A percentile compares a stretch with the other conserved stretches of the same genome.
Evolutionary conservation across 805 yeast species (phyloP).

Genomic region (Zygotorulaspora danielsina): DNA sequence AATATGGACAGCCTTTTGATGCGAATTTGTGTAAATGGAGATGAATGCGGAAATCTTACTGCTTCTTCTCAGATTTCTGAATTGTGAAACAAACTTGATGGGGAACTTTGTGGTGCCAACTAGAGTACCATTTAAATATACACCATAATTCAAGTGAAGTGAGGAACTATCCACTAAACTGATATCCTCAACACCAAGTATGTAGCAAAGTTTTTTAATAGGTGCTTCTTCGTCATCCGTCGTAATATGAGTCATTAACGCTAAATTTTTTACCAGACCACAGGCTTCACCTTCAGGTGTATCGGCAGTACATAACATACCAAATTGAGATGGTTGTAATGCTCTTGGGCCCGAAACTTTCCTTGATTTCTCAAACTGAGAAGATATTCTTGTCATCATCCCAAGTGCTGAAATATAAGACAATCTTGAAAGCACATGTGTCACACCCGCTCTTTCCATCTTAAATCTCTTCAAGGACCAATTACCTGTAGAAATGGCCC

Average conservation of each 20-base stretch:
- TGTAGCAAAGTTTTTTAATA: conserved; percentile 65
- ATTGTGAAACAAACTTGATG: conserved; percentile 68
- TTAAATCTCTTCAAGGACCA: conserved; percentile 98
- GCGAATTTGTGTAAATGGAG: conserved; percentile 83
- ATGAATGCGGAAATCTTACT: conserved; percentile 87
- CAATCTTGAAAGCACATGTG: conserved; percentile 88
- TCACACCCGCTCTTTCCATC: conserved; percentile 99
- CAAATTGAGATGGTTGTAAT: conserved; percentile 96
- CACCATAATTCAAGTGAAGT: conserved; percentile 76
- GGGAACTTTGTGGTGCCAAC: conserved; percentile 89
- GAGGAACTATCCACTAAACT: conserved; percentile 76
- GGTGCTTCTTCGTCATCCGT: conserved; percentile 97
- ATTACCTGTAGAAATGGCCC: conserved; percentile 97
- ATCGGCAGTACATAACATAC: conserved; percentile 98
- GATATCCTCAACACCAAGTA: conserved; percentile 87
- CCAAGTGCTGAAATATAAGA: conserved; percentile 94
- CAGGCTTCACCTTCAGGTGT: conserved; percentile 99
- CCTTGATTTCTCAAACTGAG: conserved; percentile 97
- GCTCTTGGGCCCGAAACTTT: conserved; percentile 99
- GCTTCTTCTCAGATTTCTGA: conserved; percentile 75
- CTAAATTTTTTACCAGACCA: conserved; percentile 95
- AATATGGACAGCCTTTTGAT: conserved; percentile 90
- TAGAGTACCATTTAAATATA: conserved; percentile 89
- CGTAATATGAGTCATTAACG: conserved; percentile 97
- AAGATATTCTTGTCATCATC: conserved; percentile 98